phyloP scores from a whole-genome alignment of 192 early-diverging fungal species.

The Phlyctochytrium bullatum region DNA sequence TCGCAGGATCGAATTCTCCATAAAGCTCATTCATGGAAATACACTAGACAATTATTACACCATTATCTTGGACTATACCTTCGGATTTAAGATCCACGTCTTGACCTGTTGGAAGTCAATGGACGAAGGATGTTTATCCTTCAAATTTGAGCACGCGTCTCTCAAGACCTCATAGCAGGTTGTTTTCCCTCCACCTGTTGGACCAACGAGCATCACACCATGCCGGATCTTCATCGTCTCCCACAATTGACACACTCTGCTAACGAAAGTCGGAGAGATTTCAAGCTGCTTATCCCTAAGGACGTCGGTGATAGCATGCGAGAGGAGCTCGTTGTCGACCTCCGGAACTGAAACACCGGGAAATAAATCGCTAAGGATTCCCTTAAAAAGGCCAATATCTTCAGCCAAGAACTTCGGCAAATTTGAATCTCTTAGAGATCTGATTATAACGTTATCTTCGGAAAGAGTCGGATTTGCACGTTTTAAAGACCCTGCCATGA shows the following conservation, averaged over 20 bases:
- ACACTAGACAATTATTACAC: conserved; percentile 31
- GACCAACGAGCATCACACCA: conserved; percentile 64
- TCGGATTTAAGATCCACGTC: conserved; percentile 62
- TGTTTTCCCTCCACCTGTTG: conserved; percentile 64
- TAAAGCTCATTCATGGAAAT: conserved; percentile 61
- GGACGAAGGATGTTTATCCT: conserved; percentile 27
- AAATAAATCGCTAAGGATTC: conserved; percentile 57
- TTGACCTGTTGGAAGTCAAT: conserved; percentile 48
- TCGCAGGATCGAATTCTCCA: conserved; percentile 61
- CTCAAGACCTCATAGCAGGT: conserved; percentile 54
- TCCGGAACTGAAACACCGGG: conserved; percentile 51
- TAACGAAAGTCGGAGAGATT: conserved; percentile 48
- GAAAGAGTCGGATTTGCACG: conserved; percentile 48
- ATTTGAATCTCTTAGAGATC: conserved; percentile 58
- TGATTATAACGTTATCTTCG: conserved; percentile 57
- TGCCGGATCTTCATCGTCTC: conserved; percentile 61
- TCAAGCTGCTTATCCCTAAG: conserved; percentile 44
- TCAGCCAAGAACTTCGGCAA: conserved; percentile 60
- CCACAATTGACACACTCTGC: conserved; percentile 53
- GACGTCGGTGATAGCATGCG: conserved; percentile 48
- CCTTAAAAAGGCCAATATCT: conserved; percentile 55
- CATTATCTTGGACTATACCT: conserved; percentile 27
- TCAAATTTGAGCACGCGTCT: conserved; percentile 41
- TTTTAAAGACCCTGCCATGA: conserved; percentile 62
- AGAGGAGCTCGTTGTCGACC: conserved; percentile 48